Percentiles rank a stretch among this genome's conserved stretches.
These are phyloP conservation scores for Rehmannia glutinosa DNA, from an alignment of 257 asterid species.

Conservation along the genomic window DNA sequence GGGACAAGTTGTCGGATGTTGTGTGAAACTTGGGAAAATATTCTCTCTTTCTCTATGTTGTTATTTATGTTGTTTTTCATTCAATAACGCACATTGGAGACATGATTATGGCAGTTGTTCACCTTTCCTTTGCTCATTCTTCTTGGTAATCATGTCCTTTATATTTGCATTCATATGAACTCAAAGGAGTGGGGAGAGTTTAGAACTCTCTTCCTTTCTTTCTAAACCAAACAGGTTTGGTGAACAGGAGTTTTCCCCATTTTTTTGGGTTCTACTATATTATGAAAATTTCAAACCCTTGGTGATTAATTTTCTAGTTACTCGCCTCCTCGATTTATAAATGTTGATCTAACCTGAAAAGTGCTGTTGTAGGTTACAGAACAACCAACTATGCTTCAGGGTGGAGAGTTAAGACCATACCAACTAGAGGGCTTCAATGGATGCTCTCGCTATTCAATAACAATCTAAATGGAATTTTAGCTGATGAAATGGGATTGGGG, in stretches of 20 bases:
- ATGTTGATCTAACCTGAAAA: conserved; percentile 21
- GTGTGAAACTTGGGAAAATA: not conserved
- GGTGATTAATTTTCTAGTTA: conserved; percentile 2
- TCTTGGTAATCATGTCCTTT: not conserved
- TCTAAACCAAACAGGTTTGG: not conserved
- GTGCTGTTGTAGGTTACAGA: conserved; percentile 67
- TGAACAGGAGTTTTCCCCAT: not conserved
- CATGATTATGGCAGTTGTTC: not conserved
- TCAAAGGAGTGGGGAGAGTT: not conserved
- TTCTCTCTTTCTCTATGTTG: too few relatives aligned
- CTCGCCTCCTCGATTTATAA: not conserved
- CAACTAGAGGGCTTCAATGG: conserved; percentile 99
- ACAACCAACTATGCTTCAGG: conserved; percentile 99
- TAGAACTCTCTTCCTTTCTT: not conserved
- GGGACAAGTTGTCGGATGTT: not conserved
- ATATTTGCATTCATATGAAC: not conserved
- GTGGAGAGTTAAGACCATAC: conserved; percentile 91
- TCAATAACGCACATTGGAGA: not conserved
- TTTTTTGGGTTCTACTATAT: not conserved
- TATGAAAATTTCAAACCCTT: not conserved
- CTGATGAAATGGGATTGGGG: conserved; percentile 99
- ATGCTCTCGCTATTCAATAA: conserved; percentile 95
- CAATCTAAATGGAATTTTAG: conserved; percentile 93
- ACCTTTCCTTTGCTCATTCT: conserved; percentile 2
- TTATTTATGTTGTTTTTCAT: not conserved